Percentiles rank a stretch among this genome's conserved stretches.
These are phyloP conservation scores for Silene coronaria DNA, from an alignment of 179 eudicot species.

Conservation along the genomic window DNA sequence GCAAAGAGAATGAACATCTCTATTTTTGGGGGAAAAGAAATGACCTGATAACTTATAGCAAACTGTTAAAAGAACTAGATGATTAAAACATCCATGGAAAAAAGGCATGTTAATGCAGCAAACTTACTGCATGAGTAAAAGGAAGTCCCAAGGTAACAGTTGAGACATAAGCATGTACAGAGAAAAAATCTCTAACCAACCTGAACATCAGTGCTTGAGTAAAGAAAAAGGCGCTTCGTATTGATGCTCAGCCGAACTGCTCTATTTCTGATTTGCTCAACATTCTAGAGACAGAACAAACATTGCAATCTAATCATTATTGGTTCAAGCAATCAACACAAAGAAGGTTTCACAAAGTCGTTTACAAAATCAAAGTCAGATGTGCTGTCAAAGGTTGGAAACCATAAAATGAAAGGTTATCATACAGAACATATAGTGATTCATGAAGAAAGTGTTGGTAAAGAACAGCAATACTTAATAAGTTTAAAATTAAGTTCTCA, in stretches of 20 bases:
- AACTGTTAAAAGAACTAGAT: neutral
- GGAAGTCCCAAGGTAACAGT: conserved; percentile 1
- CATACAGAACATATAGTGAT: no score
- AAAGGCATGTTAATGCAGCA: neutral
- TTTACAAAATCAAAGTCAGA: neutral
- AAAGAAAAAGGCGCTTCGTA: conserved; percentile 61
- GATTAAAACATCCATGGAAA: conserved; percentile 23
- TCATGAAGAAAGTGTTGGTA: no score
- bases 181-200: conserved; percentile 37
- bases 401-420: neutral
- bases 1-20: neutral
- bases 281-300: conserved; percentile 47
- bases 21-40: neutral
- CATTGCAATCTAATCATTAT: neutral
- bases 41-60: conserved; percentile 27
- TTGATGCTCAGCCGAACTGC: conserved; percentile 75
- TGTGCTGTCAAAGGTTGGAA: neutral
- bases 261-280: conserved; percentile 88
- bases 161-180: neutral
- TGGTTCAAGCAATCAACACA: conserved; percentile 4
- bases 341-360: conserved; percentile 11
- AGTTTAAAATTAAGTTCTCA: no score
- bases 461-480: no score
- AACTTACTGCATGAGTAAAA: conserved; percentile 61
- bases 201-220: conserved; percentile 88